phyloP scores from a whole-genome alignment of 148 eudicot genomes.

The Heliamphora exappendiculata region DNA sequence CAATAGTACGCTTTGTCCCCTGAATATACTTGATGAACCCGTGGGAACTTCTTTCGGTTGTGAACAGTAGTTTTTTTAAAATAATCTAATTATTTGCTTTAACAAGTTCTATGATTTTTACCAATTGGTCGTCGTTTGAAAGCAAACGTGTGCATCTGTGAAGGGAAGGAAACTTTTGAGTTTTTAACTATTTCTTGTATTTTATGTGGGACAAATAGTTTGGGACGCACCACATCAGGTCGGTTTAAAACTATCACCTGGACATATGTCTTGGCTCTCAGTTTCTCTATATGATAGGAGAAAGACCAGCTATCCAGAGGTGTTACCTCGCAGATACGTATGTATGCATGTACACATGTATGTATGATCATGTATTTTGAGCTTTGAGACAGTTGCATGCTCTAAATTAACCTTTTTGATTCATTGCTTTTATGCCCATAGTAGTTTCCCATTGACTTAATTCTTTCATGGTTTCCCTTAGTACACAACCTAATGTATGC shows the following conservation, averaged over 20 bases:
- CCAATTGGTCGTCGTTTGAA: background rate
- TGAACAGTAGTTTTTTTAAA: background rate
- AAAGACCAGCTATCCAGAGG: background rate
- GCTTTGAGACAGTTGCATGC: background rate
- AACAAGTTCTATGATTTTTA: background rate
- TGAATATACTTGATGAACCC: background rate
- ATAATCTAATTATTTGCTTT: background rate
- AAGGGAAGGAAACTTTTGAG: background rate
- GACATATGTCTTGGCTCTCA: too few relatives aligned
- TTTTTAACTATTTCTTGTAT: background rate
- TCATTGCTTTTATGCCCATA: background rate
- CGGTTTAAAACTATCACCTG: background rate
- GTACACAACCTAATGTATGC: slow-evolving; percentile 7
- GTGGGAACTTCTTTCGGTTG: background rate
- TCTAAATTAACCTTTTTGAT: background rate
- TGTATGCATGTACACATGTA: background rate
- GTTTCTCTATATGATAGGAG: background rate
- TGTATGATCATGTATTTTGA: background rate
- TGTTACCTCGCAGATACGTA: background rate
- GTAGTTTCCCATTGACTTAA: background rate
- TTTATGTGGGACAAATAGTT: background rate
- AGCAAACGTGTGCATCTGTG: background rate
- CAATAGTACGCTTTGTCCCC: background rate
- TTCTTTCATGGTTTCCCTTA: background rate
- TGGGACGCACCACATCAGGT: background rate